Percentiles rank a stretch among this genome's conserved stretches.
Conservation (phyloP, 1,284 basidiomycete genomes). For the Hemileia vastatrix region DNA sequence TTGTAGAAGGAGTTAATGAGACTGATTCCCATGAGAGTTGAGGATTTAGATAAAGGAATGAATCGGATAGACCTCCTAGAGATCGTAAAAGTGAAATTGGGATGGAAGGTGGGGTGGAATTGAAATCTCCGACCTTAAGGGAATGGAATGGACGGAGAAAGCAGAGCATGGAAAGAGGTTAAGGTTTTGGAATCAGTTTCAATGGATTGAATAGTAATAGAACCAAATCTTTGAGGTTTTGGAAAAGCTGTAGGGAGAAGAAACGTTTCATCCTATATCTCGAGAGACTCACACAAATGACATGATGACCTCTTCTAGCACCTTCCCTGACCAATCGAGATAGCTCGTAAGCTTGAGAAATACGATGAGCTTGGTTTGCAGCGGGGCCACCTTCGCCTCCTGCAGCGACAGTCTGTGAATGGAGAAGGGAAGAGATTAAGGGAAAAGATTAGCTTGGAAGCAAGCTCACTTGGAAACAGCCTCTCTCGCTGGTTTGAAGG, state of each 20-base stretch:
- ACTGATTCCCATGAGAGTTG: constrained; percentile 33
- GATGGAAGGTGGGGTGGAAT: constrained; percentile 74
- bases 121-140: constrained; percentile 75
- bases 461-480: not conserved
- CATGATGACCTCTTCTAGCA: constrained; percentile 73
- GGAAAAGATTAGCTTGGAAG: no score
- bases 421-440: constrained; percentile 3
- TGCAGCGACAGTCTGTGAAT: constrained; percentile 64
- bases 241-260: constrained; percentile 26
- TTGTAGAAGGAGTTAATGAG: constrained; percentile 40
- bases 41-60: constrained; percentile 39
- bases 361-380: constrained; percentile 71
- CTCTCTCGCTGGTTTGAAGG: no score
- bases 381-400: constrained; percentile 62
- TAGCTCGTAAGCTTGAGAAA: constrained; percentile 89
- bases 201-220: no score
- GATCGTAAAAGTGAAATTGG: constrained; percentile 71
- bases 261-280: constrained; percentile 1
- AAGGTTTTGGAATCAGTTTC: not conserved
- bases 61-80: constrained; percentile 61
- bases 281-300: constrained; percentile 63
- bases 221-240: constrained; percentile 11
- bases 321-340: constrained; percentile 68
- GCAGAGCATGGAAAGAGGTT: not conserved
- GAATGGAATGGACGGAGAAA: not conserved